Conservation (phyloP, 306 rosid species). For the Erythrophleum fordii region DNA sequence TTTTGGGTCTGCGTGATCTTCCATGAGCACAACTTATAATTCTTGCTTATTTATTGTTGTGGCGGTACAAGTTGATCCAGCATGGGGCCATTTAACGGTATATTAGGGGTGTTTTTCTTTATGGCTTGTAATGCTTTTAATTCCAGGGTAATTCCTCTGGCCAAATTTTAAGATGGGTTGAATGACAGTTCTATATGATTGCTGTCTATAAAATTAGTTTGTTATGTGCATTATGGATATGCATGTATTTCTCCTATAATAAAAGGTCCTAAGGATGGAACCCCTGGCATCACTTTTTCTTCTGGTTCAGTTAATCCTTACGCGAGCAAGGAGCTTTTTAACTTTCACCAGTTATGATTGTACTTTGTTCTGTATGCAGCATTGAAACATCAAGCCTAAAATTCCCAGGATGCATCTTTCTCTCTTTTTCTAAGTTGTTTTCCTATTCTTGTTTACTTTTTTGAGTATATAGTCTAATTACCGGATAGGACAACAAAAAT, state of each 20-base stretch:
- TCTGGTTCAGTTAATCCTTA: not conserved
- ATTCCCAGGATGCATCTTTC: not conserved
- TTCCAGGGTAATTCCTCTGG: not conserved
- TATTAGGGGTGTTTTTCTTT: not conserved
- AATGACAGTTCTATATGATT: no score
- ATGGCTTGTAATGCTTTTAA: not conserved
- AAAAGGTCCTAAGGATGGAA: not conserved
- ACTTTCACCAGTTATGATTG: not conserved
- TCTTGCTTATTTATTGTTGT: not conserved
- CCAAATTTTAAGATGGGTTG: not conserved
- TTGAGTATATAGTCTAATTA: not conserved
- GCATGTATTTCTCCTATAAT: not conserved
- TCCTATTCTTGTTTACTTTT: not conserved
- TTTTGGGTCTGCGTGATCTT: slow-evolving; percentile 27
- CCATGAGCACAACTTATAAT: slow-evolving; percentile 8
- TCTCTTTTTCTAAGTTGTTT: not conserved
- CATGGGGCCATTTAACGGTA: not conserved
- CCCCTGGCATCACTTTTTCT: not conserved
- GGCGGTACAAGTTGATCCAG: not conserved
- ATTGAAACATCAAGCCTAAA: not conserved
- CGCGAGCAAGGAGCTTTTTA: not conserved
- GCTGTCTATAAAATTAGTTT: not conserved
- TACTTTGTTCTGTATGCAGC: not conserved
- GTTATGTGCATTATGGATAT: not conserved
- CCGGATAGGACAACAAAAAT: not conserved